phyloP scores from a whole-genome alignment of 352 stramenopile genomes.

The Pythium phragmiticola region DNA sequence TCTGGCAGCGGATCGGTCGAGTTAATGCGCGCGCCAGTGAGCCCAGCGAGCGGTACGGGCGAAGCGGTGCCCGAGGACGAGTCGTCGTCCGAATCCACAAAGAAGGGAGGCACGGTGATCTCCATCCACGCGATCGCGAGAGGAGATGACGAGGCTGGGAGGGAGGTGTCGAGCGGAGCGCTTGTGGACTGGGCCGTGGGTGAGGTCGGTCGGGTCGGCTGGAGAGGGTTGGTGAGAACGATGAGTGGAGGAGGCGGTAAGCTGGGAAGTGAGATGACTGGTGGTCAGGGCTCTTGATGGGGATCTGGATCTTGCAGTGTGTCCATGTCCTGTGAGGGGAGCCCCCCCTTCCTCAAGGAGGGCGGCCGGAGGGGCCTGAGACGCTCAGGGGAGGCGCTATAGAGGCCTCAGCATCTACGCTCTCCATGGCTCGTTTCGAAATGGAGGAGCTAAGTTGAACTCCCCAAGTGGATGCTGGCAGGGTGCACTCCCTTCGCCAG shows the following conservation, averaged over 20 bases:
- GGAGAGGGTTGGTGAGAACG: not conserved
- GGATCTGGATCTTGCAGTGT: constrained; percentile 12
- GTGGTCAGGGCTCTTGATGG: not conserved
- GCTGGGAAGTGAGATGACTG: constrained; percentile 1
- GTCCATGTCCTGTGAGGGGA: constrained; percentile 9
- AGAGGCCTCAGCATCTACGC: not conserved
- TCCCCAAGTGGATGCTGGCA: constrained; percentile 7
- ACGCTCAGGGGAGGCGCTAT: not conserved
- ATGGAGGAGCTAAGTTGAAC: constrained; percentile 11
- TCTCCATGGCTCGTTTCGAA: constrained; percentile 10
- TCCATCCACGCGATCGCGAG: constrained; percentile 18
- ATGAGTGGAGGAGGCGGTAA: not conserved
- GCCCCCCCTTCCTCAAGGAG: not conserved
- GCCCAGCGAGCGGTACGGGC: not conserved
- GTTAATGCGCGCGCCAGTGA: not conserved
- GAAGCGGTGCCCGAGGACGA: constrained; percentile 14
- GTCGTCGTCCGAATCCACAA: constrained; percentile 25
- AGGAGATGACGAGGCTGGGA: not conserved
- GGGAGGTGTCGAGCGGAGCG: not conserved
- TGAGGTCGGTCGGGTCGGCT: not conserved
- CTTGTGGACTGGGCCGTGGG: not conserved
- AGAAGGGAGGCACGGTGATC: constrained; percentile 20
- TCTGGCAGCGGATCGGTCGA: constrained; percentile 21
- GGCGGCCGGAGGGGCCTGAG: not conserved
- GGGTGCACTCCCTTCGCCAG: constrained; percentile 23